Base-by-base conservation (phyloP, 257 asterid genomes). In the Penstemon barbatus region DNA sequence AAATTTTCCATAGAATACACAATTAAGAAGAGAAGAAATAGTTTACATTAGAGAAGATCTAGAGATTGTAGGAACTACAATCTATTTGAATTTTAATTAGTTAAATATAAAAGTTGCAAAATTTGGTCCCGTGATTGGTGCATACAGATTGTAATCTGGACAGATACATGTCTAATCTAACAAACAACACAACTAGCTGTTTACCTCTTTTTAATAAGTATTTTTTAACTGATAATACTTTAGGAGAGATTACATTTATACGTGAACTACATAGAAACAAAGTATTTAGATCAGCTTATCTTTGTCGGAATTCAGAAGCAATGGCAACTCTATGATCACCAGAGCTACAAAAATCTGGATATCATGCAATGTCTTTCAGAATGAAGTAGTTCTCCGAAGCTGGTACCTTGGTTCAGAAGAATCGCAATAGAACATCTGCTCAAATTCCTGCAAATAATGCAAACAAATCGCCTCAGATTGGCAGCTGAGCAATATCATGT, bases 311-410 rank as follows among this genome's bases (percentile, higher is more conserved):
- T 15, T 43, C 65, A 43, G 54, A 44, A 59, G 50, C 65, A 45
- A 36, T 8, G 11, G 6, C 40, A 57, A 36, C 57, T 57, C 73
- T 33, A 68, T 44, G 75, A 49, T 67, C 11, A 13, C 7, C 52
- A 9, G 57, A 55, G 74, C 65, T 55, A 62, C 74, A 69, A 68
- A 73, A 66, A 45, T 66, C 33, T 25, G 33, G 1, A 25, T 58
- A 33, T 33, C 43, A 3, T 9, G 33, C 6, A 18, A 2, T 55
- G 37, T 41, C 8, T 45, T 12, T 90, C 80, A 90, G 77, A 86
- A 66, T 1, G 97, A 88, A 68, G 77, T 83, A 4, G 95, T 88
- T 85, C 97, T 78, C 57, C 95, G 83, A 9, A 88, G 88, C 82
- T 90, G 97, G 71, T 81, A 88, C 80, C 86, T 84, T 68, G 87